Evolutionary conservation across 2,329 filamentous ascomycete species (phyloP).

Genomic region (Madurella fahalii): DNA sequence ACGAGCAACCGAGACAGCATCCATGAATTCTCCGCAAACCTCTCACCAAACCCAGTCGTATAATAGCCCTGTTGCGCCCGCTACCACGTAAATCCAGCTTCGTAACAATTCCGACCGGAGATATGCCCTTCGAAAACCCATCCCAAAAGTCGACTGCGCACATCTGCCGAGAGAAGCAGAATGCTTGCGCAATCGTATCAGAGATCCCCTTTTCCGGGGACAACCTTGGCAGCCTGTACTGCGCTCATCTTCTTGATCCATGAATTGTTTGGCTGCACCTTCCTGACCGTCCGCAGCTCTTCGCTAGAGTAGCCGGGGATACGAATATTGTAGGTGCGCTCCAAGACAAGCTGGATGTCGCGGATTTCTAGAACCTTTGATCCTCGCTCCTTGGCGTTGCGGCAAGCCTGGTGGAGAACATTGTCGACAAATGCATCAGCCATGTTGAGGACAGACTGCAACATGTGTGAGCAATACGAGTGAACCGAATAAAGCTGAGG

Average conservation of each 20-base stretch:
- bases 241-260: constrained; percentile 99
- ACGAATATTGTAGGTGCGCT: constrained; percentile 83
- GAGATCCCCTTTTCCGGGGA: constrained; percentile 55
- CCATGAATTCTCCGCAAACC: no score
- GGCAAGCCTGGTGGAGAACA: constrained; percentile 80
- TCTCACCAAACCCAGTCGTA: no score
- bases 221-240: constrained; percentile 87
- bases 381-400: constrained; percentile 86
- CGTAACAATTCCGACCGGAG: not conserved
- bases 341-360: constrained; percentile 77
- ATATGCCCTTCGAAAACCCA: no score
- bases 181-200: constrained; percentile 16
- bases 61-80: not conserved
- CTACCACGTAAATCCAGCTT: not conserved
- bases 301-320: constrained; percentile 94
- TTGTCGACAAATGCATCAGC: constrained; percentile 95
- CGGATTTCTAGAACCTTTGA: constrained; percentile 87
- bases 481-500: constrained; percentile 10
- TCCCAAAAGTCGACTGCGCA: not conserved
- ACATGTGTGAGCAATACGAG: constrained; percentile 2
- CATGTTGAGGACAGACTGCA: constrained; percentile 76
- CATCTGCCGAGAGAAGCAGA: not conserved
- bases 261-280: constrained; percentile 78
- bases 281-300: constrained; percentile 89
- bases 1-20: not conserved